Base-by-base conservation (phyloP, 805 yeast species). In the Cyberlindnera maclurae region DNA sequence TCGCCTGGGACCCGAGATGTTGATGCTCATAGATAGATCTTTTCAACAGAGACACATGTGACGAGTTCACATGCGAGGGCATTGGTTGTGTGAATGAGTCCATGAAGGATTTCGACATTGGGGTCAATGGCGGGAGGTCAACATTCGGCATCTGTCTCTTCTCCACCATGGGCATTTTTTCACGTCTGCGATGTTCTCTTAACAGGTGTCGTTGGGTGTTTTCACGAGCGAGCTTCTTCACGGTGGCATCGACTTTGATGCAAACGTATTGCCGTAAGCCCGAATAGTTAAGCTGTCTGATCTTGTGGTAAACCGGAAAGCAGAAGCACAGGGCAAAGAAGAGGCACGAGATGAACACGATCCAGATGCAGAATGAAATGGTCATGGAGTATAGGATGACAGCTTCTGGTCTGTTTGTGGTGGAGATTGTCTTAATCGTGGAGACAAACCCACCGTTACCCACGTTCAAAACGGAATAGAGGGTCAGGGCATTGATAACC, bases 381-480 rank as follows among this genome's bases (percentile, higher is more conserved):
- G 82, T 66, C 90, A 86, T 85, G 47, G 82, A 70, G 20, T 86
- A 74, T 18, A 87, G 57, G 17, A 86, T 71, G n/a, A 86, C 62
- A 2, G 94, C 85, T 52, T 83, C 81, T 32, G 70, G 63, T 44
- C 73, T 61, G 53, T 82, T 79, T 12, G 75, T 66, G 12, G 64
- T 57, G n/a, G 90, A 86, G 12, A 84, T 73, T 3, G 58, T 46
- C 45, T 66, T 64, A 34, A 86, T 70, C 32, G 78, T 75, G 1
- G 41, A 41, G 48, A 46, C 41, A 37, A 68, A 58, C 12, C 52
- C 57, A 6, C 52, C 41, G 37, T 64, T 53, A 13, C 49, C 56
- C 10, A 52, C 41, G 27, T 56, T 55, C 13, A 62, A 50, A 4
- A 71, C 74, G 3, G 77, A 70, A 60, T 69, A 73, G 15, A 82